Evolutionary conservation across 78 protist genomes (phyloP).

Genomic region (Abeoforma whisleri): DNA sequence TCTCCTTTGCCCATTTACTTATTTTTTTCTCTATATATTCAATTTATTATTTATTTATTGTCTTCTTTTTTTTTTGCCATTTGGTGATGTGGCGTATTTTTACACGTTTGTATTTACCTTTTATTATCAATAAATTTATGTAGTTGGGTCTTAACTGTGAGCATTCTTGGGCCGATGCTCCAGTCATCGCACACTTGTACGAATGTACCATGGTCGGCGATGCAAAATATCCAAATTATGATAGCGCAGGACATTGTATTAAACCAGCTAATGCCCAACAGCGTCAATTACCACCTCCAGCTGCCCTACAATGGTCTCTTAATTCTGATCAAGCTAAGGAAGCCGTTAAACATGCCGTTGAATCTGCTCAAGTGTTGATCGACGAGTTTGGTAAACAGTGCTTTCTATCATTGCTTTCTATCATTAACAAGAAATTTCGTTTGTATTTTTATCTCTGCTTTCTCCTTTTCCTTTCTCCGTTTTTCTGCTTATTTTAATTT

Average conservation of each 20-base stretch:
- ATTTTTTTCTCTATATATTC: neutral
- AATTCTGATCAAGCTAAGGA: neutral
- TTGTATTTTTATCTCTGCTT: too few relatives aligned
- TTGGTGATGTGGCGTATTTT: too few relatives aligned
- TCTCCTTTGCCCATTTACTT: neutral
- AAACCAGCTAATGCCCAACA: too few relatives aligned
- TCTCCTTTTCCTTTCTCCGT: too few relatives aligned
- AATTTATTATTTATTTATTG: too few relatives aligned
- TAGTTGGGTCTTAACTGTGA: slow-evolving; percentile 43
- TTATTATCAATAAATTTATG: neutral
- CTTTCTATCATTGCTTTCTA: too few relatives aligned
- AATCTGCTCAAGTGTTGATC: neutral
- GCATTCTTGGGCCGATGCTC: slow-evolving; percentile 52
- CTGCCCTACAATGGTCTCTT: slow-evolving; percentile 19
- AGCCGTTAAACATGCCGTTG: neutral
- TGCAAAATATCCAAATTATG: too few relatives aligned
- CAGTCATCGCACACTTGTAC: slow-evolving; percentile 33
- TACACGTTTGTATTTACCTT: too few relatives aligned
- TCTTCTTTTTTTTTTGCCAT: too few relatives aligned
- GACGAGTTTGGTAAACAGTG: neutral
- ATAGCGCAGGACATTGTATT: too few relatives aligned
- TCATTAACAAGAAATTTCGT: too few relatives aligned
- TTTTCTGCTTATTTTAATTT: too few relatives aligned
- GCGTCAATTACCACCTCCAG: slow-evolving; percentile 24
- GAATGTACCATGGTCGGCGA: slow-evolving; percentile 26